Evolutionary conservation across 177 flowering plant species (phyloP), one percentile per base, ranked within the genome.

Genomic region (Vitis hybrid): DNA sequence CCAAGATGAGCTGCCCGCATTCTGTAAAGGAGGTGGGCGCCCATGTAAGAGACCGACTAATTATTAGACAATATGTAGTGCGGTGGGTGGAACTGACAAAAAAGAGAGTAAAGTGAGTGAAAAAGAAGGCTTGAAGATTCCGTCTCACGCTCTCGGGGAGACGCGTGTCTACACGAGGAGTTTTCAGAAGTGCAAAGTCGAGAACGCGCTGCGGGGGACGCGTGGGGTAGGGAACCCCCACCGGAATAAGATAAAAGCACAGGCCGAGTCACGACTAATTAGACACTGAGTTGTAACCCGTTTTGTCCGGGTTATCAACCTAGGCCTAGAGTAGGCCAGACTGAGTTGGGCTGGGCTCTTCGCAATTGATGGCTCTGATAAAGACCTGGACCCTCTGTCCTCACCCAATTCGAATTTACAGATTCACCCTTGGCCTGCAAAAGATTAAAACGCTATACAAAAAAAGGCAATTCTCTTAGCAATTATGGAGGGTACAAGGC

Each of bases 241-340:
- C 30, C 2, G 65, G 56, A 13, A n/a, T 23, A 21, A 32, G 73
- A 68, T 64, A 74, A 61, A 69, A 65, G 68, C 10, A 8, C 32
- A 8, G 45, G 58, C 13, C 11, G 32, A 52, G 66, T 66, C 60
- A 61, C 15, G 34, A 63, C 30, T 58, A 67, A 56, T 63, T 34
- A 69, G 78, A 68, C 69, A 72, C 14, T 68, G 80, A 72, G 75
- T 72, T 62, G 79, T 68, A 79, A 75, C 85, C 85, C 85, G 79
- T 77, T 79, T 79, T 77, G 79, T 77, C 80, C 85, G 80, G 79
- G 79, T 72, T 74, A 68, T 52, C 19, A 9, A 52, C 15, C 76
- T 65, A 70, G 7, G 23, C 15, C 18, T 14, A 30, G 30, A 26
- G 51, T 39, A 52, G 13, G 58, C 12, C 23, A 66, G 70, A 30